Base-by-base conservation (phyloP, 805 yeast genomes). In the Candida suzukii region DNA sequence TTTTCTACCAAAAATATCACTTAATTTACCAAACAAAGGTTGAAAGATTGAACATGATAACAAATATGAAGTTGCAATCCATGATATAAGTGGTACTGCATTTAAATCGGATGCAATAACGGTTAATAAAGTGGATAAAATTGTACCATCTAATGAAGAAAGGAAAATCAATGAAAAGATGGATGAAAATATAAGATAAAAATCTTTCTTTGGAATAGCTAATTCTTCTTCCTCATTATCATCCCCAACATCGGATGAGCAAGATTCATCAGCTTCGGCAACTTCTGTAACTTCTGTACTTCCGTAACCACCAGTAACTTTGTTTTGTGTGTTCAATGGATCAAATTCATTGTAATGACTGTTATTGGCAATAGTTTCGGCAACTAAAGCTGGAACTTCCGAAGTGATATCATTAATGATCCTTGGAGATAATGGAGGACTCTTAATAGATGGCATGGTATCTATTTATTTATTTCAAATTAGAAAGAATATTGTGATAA, bases 21-120 rank as follows among this genome's bases (percentile, higher is more conserved):
- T 76, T 8, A 83, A 52, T 50, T 80, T 81, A 9, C 90, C 90
- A 48, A 73, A 79, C 19, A 83, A 58, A 2, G 90, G 90, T 57
- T 83, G 90, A 54, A 80, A 79, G 2, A 86, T 83, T 0, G 88
- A 78, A 35, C 81, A 74, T 1, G 88, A 75, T 34, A 83, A 61
- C 34, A 83, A 60, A 50, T 83, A 83, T 0, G 86, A 73, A 0
- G 87, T 78, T 2, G 86, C 88, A 20, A 83, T 78, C 87, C 88
- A 82, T 14, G 87, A 73, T 22, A 81, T 70, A 46, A 73, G 73
- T 3, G 78, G 76, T 35, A 81, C 64, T 0, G 79, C 80, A 47
- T 80, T 64, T 51, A 83, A 71, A 49, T 82, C 88, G 1, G 85
- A 77, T 1, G 88, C 85, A 41, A 83, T 81, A 24, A 73, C 72